phyloP scores from a whole-genome alignment of 495 filamentous ascomycete genomes.

The Penicillium flavigenum region DNA sequence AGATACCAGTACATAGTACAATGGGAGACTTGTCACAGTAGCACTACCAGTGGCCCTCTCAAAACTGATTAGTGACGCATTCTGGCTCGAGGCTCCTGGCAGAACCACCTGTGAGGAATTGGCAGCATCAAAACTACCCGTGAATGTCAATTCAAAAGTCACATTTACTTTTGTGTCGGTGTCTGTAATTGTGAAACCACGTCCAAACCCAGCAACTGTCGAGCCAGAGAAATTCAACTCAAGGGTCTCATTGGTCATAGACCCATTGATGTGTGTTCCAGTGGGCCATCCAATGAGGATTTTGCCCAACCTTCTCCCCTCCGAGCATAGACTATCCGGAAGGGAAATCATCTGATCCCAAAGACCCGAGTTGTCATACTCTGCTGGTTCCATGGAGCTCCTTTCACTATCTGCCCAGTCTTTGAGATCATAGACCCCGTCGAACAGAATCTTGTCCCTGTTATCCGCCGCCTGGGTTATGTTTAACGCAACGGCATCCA shows the following conservation, averaged over 20 bases:
- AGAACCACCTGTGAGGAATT: constrained; percentile 8
- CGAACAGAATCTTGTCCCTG: constrained; percentile 2
- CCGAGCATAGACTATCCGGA: neutral
- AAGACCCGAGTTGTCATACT: constrained; percentile 2
- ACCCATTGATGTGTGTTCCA: constrained; percentile 6
- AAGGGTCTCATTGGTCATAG: constrained; percentile 11
- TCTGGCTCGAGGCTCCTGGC: constrained; percentile 1
- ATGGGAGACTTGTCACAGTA: neutral
- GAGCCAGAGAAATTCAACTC: constrained; percentile 5
- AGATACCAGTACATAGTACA: neutral
- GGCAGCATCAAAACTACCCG: neutral
- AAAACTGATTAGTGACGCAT: constrained; percentile 3
- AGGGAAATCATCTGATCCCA: neutral
- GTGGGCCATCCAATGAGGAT: constrained; percentile 1
- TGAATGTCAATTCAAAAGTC: constrained; percentile 3
- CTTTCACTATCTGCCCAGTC: constrained; percentile 3
- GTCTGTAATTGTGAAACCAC: neutral
- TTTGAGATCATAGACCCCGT: constrained; percentile 8
- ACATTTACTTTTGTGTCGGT: constrained; percentile 2
- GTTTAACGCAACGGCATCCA: constrained; percentile 8
- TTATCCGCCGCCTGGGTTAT: constrained; percentile 3
- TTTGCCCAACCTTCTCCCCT: neutral
- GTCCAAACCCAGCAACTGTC: neutral
- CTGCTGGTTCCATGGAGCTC: neutral
- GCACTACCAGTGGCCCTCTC: constrained; percentile 5